Percentiles rank a stretch among this genome's conserved stretches.
Conservation (phyloP, 495 filamentous ascomycete species). For the Penicillium malachiteum region DNA sequence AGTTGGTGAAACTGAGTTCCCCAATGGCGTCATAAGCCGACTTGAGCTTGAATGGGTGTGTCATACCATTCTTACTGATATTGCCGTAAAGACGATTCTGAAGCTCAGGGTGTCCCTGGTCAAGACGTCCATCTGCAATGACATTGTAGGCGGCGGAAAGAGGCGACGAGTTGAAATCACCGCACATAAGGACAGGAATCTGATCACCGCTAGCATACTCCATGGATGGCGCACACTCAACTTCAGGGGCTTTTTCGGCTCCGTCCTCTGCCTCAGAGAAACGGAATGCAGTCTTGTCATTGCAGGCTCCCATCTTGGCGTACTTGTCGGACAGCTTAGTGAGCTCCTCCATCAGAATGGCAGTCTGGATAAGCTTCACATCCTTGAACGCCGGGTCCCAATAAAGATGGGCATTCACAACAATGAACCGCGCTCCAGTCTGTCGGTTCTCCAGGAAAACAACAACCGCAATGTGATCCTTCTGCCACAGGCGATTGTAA, state of each 20-base stretch:
- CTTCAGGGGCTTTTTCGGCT: constrained; percentile 46
- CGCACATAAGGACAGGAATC: constrained; percentile 88
- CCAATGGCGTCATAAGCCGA: constrained; percentile 76
- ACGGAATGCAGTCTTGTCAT: constrained; percentile 74
- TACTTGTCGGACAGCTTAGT: constrained; percentile 81
- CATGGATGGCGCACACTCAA: constrained; percentile 62
- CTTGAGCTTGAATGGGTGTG: constrained; percentile 89
- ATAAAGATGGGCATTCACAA: constrained; percentile 89
- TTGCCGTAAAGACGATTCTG: constrained; percentile 76
- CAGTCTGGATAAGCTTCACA: constrained; percentile 92
- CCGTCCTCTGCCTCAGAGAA: constrained; percentile 60
- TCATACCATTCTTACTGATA: constrained; percentile 86
- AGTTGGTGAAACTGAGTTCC: constrained; percentile 93
- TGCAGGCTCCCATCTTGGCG: constrained; percentile 68
- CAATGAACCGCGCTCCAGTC: constrained; percentile 84
- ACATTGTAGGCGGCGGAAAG: constrained; percentile 88
- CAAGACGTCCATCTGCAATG: constrained; percentile 69
- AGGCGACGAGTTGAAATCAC: constrained; percentile 89
- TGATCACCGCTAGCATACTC: constrained; percentile 81
- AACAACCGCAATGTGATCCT: constrained; percentile 91
- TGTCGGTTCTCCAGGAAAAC: constrained; percentile 85
- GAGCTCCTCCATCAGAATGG: constrained; percentile 88
- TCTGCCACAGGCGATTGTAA: constrained; percentile 96
- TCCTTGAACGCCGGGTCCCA: constrained; percentile 91
- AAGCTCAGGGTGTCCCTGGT: constrained; percentile 74